phyloP scores from a whole-genome alignment of 2,329 filamentous ascomycete genomes.

The Penicillium paneum region DNA sequence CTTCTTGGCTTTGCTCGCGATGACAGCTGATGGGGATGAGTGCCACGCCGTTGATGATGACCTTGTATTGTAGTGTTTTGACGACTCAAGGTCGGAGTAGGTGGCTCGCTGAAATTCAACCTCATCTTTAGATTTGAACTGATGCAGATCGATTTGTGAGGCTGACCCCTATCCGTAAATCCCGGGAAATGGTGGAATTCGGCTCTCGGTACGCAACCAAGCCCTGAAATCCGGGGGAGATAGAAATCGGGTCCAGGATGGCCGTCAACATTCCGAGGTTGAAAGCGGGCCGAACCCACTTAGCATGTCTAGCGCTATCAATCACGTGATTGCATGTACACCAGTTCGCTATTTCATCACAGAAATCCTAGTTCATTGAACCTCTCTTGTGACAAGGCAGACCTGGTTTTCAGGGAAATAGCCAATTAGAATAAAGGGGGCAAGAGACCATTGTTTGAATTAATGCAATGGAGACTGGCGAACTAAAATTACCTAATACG shows the following conservation, averaged over 20 bases:
- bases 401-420: too few relatives aligned
- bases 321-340: not conserved
- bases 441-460: too few relatives aligned
- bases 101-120: conserved; percentile 30
- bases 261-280: not conserved
- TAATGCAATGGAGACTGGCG: too few relatives aligned
- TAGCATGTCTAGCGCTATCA: not conserved
- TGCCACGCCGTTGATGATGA: conserved; percentile 19
- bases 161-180: not conserved
- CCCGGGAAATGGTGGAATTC: not conserved
- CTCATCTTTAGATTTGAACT: conserved; percentile 16
- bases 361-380: too few relatives aligned
- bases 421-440: too few relatives aligned
- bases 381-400: too few relatives aligned
- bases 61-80: conserved; percentile 27
- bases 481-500: too few relatives aligned
- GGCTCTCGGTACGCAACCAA: not conserved
- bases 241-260: not conserved
- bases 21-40: conserved; percentile 34
- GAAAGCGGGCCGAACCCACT: conserved; percentile 4
- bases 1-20: conserved; percentile 32
- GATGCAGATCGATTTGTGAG: not conserved
- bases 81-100: conserved; percentile 32
- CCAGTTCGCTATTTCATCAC: too few relatives aligned
- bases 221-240: not conserved